Percentiles rank a stretch among this genome's conserved stretches.
Evolutionary conservation across 306 rosid genomes (phyloP).

Genomic region (Psophocarpus tetragonolobus): DNA sequence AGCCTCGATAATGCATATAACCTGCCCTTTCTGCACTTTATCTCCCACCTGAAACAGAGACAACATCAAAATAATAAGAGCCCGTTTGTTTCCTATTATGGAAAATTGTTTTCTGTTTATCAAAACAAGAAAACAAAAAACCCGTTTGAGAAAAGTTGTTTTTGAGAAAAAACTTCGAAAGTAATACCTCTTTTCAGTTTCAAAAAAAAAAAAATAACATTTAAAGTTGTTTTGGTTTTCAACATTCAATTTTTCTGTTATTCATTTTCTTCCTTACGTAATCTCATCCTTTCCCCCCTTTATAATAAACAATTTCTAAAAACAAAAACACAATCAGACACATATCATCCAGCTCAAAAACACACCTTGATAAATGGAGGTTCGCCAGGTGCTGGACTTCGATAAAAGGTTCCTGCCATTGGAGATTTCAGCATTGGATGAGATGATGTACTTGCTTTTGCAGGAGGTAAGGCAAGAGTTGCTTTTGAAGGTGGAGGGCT

Average conservation of each 20-base stretch:
- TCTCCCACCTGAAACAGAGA: slow-evolving; percentile 91
- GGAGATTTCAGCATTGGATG: slow-evolving; percentile 80
- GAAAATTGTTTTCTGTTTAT: background rate
- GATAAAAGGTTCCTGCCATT: slow-evolving; percentile 96
- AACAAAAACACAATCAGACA: background rate
- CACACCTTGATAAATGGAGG: slow-evolving; percentile 90
- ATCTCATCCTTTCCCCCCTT: background rate
- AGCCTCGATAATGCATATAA: slow-evolving; percentile 88
- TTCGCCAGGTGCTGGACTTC: slow-evolving; percentile 73
- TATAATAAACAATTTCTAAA: no score
- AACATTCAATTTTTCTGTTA: no score
- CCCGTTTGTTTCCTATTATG: background rate
- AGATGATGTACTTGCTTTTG: slow-evolving; percentile 60
- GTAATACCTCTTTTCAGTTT: background rate
- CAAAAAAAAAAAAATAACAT: background rate
- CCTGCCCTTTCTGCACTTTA: slow-evolving; percentile 90
- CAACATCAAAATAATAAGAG: slow-evolving; percentile 23
- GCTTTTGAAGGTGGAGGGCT: slow-evolving; percentile 50
- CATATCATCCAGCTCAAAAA: no score
- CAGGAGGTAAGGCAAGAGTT: slow-evolving; percentile 56
- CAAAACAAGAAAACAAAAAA: no score
- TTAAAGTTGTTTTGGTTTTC: background rate
- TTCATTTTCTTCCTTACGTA: background rate
- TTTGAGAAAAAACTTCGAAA: background rate
- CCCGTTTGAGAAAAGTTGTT: no score